A percentile compares a stretch with the other conserved stretches of the same genome.
Conservation (phyloP, 495 filamentous ascomycete species). For the Hyaloscypha finlandica region DNA sequence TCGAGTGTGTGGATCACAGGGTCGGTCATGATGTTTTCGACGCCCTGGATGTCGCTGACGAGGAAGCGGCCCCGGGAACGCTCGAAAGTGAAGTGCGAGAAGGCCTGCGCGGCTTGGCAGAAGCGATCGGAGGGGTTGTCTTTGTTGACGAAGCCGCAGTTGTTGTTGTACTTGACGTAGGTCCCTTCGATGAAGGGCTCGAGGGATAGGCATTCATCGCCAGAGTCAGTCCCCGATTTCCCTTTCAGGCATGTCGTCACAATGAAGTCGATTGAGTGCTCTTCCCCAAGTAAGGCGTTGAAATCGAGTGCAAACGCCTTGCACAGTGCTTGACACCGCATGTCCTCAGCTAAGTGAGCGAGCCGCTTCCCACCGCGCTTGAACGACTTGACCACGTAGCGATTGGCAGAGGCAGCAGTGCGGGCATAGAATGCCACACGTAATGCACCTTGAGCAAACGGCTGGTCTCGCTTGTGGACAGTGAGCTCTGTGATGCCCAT, state of each 20-base stretch:
- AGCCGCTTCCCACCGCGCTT: constrained; percentile 29
- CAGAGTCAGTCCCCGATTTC: constrained; percentile 17
- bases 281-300: constrained; percentile 31
- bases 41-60: constrained; percentile 39
- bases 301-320: constrained; percentile 46
- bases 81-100: constrained; percentile 47
- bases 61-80: constrained; percentile 39
- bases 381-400: constrained; percentile 38
- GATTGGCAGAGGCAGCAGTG: constrained; percentile 28
- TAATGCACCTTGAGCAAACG: constrained; percentile 38
- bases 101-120: constrained; percentile 40
- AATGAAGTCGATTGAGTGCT: constrained; percentile 38
- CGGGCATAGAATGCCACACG: constrained; percentile 39
- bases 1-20: constrained; percentile 40
- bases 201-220: constrained; percentile 26
- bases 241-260: constrained; percentile 36
- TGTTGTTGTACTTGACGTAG: constrained; percentile 45
- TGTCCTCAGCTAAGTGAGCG: constrained; percentile 38
- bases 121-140: constrained; percentile 18
- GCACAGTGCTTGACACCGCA: constrained; percentile 39
- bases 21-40: constrained; percentile 36
- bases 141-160: constrained; percentile 38
- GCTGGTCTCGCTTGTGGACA: constrained; percentile 30
- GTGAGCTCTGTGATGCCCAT: constrained; percentile 32
- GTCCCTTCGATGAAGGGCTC: constrained; percentile 39